A percentile compares a stretch with the other conserved stretches of the same genome.
Conservation (phyloP, 2,329 filamentous ascomycete species). For the Pseudogymnoascus sp. region DNA sequence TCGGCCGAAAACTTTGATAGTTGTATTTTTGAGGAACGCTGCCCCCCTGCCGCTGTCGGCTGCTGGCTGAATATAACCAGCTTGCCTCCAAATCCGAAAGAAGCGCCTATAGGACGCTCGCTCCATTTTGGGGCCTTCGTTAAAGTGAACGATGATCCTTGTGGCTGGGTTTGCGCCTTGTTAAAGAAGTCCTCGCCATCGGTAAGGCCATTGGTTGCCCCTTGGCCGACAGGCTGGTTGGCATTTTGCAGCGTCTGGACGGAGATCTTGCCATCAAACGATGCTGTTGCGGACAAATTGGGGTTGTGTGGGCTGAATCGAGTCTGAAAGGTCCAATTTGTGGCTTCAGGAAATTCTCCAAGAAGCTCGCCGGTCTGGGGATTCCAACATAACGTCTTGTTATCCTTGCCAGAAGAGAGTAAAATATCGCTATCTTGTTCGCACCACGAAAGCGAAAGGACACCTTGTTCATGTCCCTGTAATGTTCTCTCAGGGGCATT, state of each 20-base stretch:
- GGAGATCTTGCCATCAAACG: conserved; percentile 93
- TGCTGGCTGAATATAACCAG: conserved; percentile 64
- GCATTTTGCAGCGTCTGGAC: conserved; percentile 93
- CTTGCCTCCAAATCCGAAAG: conserved; percentile 94
- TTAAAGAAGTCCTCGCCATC: conserved; percentile 96
- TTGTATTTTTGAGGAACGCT: conserved; percentile 63
- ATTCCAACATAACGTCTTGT: conserved; percentile 92
- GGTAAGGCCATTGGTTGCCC: conserved; percentile 56
- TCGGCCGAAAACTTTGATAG: conserved; percentile 89
- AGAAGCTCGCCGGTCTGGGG: conserved; percentile 79
- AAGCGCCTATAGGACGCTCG: conserved; percentile 72
- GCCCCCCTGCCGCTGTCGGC: conserved; percentile 51
- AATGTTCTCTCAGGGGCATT: conserved; percentile 86
- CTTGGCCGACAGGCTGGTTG: conserved; percentile 64
- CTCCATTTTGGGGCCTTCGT: conserved; percentile 84
- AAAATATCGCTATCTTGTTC: conserved; percentile 79
- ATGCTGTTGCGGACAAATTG: conserved; percentile 84
- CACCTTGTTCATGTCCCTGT: conserved; percentile 86
- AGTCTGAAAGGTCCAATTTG: conserved; percentile 98
- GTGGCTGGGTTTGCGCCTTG: conserved; percentile 83
- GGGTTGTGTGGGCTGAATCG: conserved; percentile 92
- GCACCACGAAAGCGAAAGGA: conserved; percentile 94
- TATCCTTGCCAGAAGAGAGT: conserved; percentile 93
- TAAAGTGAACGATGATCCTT: conserved; percentile 81
- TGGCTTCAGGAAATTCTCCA: conserved; percentile 92